Base-by-base conservation (phyloP, 768 basidiomycete genomes). In the Trametes villosa region DNA sequence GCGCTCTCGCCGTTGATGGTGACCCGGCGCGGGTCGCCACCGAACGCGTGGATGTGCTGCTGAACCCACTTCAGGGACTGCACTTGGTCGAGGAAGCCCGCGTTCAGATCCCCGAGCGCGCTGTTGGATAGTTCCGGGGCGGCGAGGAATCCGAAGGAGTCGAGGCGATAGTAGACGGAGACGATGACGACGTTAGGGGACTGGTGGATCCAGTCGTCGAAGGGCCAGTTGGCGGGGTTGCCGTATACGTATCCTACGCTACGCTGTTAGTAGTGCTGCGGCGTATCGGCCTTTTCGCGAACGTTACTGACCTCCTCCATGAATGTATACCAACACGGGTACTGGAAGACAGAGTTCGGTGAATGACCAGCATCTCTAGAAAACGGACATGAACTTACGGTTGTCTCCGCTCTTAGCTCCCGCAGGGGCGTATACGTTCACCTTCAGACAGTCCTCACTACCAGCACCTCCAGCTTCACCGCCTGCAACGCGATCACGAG, bases 191-290 rank as follows among this genome's bases (percentile, higher is more conserved):
- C 81, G 56, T 84, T 81, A 2, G 85, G 85, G 27, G 77, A 82
- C 65, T 87, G 86, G 44, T 86, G 74, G 53, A 89, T 74, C 86
- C 86, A 88, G 64, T 78, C 75, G 65, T 87, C 81, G 67, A 87
- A 88, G 1, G 87, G 85, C 84, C 83, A 89, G 68, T 83, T 85
- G 1, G 75, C 76, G 1, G 86, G 86, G 67, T 87, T 88, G 5
- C 87, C 85, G 63, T 68, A 83, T 22, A 81, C 69, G 59, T 85
- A 88, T 24, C 81, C 84, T 84, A 27, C 15, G 9, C 12, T 33
- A 9, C 1, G 11, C 3, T 6, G 15, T 51, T 5, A 51, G 50
- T 9, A 34, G 24, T 22, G 42, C 4, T 5, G 26, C 3, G 41
- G 15, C 7, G 46, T 46, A 8, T 34, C 13, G 2, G 8, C 1